Conservation (phyloP, 2,329 filamentous ascomycete genomes). For the Phaeoacremonium minimum region DNA sequence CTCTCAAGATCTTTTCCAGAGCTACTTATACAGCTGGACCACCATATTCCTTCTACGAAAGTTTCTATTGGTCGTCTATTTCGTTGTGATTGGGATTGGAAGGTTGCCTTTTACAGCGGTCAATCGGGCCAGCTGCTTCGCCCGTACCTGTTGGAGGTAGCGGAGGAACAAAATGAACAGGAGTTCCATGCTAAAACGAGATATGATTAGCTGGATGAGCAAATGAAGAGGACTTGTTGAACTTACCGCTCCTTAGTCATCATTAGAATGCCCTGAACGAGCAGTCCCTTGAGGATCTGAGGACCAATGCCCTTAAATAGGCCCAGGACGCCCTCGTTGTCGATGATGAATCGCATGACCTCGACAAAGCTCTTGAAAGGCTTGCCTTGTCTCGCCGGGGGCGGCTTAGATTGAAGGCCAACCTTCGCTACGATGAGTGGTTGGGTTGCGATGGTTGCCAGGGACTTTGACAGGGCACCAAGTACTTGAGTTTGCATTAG, state of each 20-base stretch:
- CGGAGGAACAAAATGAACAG: conserved; percentile 82
- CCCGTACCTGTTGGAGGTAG: conserved; percentile 68
- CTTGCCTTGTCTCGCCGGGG: conserved; percentile 76
- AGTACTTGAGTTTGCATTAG: conserved; percentile 74
- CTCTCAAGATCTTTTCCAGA: too few species aligned
- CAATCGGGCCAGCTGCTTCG: conserved; percentile 64
- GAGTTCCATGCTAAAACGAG: conserved; percentile 67
- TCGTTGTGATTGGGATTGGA: conserved; percentile 18
- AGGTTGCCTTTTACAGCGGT: conserved; percentile 58
- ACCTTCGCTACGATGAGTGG: conserved; percentile 98
- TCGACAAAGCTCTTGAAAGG: conserved; percentile 91
- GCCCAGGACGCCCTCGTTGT: conserved; percentile 78
- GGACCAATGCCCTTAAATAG: conserved; percentile 96
- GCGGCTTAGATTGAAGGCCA: conserved; percentile 88
- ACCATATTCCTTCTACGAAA: too few species aligned
- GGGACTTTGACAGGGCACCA: conserved; percentile 85
- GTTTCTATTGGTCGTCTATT: too few species aligned
- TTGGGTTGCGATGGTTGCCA: conserved; percentile 90
- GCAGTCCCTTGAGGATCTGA: conserved; percentile 84
- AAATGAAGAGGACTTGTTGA: neutral
- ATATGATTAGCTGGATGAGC: conserved; percentile 7
- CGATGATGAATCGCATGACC: conserved; percentile 89
- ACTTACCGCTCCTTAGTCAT: conserved; percentile 94
- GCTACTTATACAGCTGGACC: too few species aligned
- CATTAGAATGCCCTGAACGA: conserved; percentile 96